Evolutionary conservation across 805 yeast genomes (phyloP), one percentile per base, ranked within the genome.

Genomic region (Saturnispora hagleri): DNA sequence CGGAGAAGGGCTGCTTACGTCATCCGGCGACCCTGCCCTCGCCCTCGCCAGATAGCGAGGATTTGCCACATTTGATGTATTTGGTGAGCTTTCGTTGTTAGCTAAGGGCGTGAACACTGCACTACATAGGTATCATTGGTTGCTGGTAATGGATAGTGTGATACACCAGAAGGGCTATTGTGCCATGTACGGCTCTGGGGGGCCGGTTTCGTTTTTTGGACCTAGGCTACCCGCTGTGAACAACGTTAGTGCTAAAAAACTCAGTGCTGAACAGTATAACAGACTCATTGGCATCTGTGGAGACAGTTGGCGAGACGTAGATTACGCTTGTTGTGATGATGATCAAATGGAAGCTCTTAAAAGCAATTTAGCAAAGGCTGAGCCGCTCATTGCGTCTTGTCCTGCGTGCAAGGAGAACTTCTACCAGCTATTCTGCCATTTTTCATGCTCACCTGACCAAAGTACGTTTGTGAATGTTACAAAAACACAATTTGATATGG

Each of bases 341-440:
- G 79, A 70, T 17, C 97, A 90, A 62, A 66, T 86, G 6, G 57
- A 63, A 0, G 71, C 72, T 40, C 69, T 91, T 47, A 76, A 76
- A 57, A 69, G 73, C 36, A 83, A 82, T 59, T 65, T 86, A 52
- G 78, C 81, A 69, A 86, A 83, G 58, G 95, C 87, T 22, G 95
- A 84, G 56, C 80, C 87, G 1, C 65, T 88, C 52, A 84, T 90
- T 47, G 84, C 95, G 3, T 84, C 96, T 2, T 86, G 99, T 66
- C 97, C 97, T 2, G 98, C 99, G 0, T 91, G 99, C 65, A 73
- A 78, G 52, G 81, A 80, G 66, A 91, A 91, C 71, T 91, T 91
- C 66, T 80, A 80, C 61, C 86, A 84, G 60, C 73, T 90, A 58
- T 89, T 89, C 62, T 93, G 91, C 69, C 80, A 82, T 41, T 89